These are phyloP conservation scores for Hawksworthiomyces lignivorus DNA, from an alignment of 2,329 filamentous ascomycete species.

Conservation along the genomic window DNA sequence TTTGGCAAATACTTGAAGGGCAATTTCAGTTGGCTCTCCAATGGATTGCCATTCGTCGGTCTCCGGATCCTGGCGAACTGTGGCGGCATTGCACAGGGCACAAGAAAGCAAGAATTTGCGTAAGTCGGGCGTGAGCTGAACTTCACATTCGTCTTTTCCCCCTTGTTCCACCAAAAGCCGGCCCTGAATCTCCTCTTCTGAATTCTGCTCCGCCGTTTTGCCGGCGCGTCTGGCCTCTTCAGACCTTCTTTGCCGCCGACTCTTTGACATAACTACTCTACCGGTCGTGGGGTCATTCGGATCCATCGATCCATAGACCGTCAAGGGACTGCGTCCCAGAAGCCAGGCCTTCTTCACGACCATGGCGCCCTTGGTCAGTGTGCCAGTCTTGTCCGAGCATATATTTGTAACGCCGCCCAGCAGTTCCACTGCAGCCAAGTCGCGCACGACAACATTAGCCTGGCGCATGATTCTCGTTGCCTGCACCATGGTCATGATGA, in stretches of 20 bases:
- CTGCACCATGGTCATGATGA: slow-evolving; percentile 64
- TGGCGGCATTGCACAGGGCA: slow-evolving; percentile 59
- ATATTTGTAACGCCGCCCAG: slow-evolving; percentile 66
- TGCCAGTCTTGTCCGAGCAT: slow-evolving; percentile 68
- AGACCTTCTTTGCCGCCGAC: slow-evolving; percentile 27
- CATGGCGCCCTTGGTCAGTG: slow-evolving; percentile 62
- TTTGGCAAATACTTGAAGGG: slow-evolving; percentile 66
- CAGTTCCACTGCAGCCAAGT: slow-evolving; percentile 60
- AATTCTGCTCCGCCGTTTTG: slow-evolving; percentile 14
- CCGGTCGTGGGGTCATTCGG: slow-evolving; percentile 56
- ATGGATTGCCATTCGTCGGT: slow-evolving; percentile 56
- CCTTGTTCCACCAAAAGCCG: neutral
- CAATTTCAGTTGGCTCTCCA: slow-evolving; percentile 68
- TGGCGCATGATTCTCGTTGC: slow-evolving; percentile 58
- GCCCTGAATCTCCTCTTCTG: neutral
- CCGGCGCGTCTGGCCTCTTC: slow-evolving; percentile 22
- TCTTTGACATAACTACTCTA: slow-evolving; percentile 43
- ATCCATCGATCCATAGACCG: slow-evolving; percentile 52
- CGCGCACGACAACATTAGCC: slow-evolving; percentile 58
- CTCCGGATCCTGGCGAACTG: slow-evolving; percentile 47
- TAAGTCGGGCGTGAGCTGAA: slow-evolving; percentile 42
- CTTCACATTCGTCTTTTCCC: neutral
- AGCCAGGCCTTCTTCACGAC: slow-evolving; percentile 61
- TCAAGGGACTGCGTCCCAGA: slow-evolving; percentile 48
- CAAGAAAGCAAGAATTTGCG: slow-evolving; percentile 46